Conservation (phyloP, 2,329 filamentous ascomycete species). For the Parascedosporium putredinis region DNA sequence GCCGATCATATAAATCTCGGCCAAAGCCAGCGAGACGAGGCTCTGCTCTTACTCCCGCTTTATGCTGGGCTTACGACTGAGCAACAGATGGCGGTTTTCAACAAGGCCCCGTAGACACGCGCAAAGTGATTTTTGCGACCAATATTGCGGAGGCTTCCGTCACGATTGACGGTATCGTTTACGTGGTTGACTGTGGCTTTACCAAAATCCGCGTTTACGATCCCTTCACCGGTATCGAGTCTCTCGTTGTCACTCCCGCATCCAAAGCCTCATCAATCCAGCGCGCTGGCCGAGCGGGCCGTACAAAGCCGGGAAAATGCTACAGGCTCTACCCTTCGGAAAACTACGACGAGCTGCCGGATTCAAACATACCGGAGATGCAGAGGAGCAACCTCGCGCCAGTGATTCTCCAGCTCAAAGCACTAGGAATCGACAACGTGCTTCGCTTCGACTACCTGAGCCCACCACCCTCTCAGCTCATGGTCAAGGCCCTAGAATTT, state of each 20-base stretch:
- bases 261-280: conserved; percentile 92
- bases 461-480: conserved; percentile 71
- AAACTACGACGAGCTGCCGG: conserved; percentile 51
- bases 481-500: conserved; percentile 78
- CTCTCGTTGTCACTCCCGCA: conserved; percentile 67
- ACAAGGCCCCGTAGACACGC: conserved; percentile 69
- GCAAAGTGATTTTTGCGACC: conserved; percentile 87
- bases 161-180: conserved; percentile 85
- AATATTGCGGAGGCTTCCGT: conserved; percentile 96
- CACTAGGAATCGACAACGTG: conserved; percentile 89
- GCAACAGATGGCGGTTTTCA: conserved; percentile 92
- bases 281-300: conserved; percentile 78
- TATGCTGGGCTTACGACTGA: conserved; percentile 85
- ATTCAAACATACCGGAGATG: conserved; percentile 76
- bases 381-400: conserved; percentile 86
- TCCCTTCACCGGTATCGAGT: conserved; percentile 76
- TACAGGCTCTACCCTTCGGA: conserved; percentile 84
- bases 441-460: conserved; percentile 84
- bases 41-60: conserved; percentile 59
- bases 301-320: conserved; percentile 86
- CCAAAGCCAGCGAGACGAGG: conserved; percentile 32
- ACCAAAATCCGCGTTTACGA: conserved; percentile 85
- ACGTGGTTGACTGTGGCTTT: conserved; percentile 82
- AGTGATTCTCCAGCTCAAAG: conserved; percentile 82
- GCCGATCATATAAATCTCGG: conserved; percentile 13